Base-by-base conservation (phyloP, 2,329 filamentous ascomycete species). In the Calonectria multiphialidica region DNA sequence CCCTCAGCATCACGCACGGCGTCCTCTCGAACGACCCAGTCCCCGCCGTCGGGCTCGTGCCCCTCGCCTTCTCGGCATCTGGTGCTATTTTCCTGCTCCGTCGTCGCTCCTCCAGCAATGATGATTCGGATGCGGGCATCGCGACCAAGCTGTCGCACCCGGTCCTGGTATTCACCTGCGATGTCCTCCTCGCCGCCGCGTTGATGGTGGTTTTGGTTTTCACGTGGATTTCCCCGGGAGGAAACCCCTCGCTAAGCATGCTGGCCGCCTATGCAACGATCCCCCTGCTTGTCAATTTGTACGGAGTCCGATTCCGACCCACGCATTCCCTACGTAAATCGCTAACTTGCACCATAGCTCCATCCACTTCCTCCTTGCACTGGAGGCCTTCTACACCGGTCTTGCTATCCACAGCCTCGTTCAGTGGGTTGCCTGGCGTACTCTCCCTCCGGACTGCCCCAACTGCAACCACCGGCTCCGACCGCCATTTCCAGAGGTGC, bases 181-280 rank as follows among this genome's bases (percentile, higher is more conserved):
- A 87, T 72, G 74, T 80, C 6, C 63, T 83, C 9, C 80, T 86
- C 3, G 82, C 84, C 9, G 79, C 82, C 0, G 80, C 81, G 5
- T 73, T 84, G 15, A 81, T 86, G 82, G 73, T 83, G 8, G 83
- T 86, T 6, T 71, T 87, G 63, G 82, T 86, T 25, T 84, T 84
- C 42, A 86, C 84, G 1, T 87, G 84, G 84, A 81, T 82, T 45
- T 72, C 74, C 40, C 77, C 77, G 18, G 72, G 76, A 8, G 61
- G 70, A 13, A 77, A 78, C 33, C 76, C 81, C 3, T 78, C 81
- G 65, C 72, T 85, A 61, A 82, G 80, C 47, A 85, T 86, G 84
- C 79, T 87, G 37, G 84, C 84, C 44, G 82, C 85, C 15, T 87
- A 86, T 73, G 81, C 82, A 13, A 86, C 85, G 3, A 81, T 87